Conservation (phyloP, 208 protist genomes). For the Tetramitus jugosus region DNA sequence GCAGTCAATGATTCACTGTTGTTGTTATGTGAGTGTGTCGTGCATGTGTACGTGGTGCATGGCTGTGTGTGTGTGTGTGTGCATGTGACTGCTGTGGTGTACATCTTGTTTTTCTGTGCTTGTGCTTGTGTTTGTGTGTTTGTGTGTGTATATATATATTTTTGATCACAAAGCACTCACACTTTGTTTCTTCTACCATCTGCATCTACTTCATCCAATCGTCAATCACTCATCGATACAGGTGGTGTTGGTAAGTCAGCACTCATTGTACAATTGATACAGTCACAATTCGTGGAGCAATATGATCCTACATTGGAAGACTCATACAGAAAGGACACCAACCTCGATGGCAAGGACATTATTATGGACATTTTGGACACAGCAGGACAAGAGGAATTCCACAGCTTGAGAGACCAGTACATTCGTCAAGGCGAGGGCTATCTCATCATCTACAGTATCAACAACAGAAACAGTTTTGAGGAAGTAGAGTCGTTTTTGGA, state of each 20-base stretch:
- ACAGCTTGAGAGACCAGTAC: conserved; percentile 24
- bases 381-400: not conserved
- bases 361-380: conserved; percentile 65
- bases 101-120: no score
- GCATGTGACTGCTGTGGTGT: no score
- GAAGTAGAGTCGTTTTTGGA: conserved; percentile 29
- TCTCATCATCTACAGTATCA: conserved; percentile 33
- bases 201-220: no score
- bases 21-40: no score
- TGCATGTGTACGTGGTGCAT: no score
- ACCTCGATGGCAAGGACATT: conserved; percentile 45
- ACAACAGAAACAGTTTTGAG: conserved; percentile 39
- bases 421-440: conserved; percentile 12
- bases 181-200: no score
- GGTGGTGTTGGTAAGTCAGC: conserved; percentile 19
- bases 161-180: no score
- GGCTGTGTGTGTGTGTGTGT: no score
- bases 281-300: not conserved
- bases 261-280: conserved; percentile 13
- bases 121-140: no score
- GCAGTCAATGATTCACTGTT: no score
- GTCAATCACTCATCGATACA: no score
- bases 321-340: conserved; percentile 50
- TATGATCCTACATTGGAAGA: conserved; percentile 50
- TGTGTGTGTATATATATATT: no score